phyloP scores from a whole-genome alignment of 2,329 filamentous ascomycete species.

The Thielaviopsis punctulata region DNA sequence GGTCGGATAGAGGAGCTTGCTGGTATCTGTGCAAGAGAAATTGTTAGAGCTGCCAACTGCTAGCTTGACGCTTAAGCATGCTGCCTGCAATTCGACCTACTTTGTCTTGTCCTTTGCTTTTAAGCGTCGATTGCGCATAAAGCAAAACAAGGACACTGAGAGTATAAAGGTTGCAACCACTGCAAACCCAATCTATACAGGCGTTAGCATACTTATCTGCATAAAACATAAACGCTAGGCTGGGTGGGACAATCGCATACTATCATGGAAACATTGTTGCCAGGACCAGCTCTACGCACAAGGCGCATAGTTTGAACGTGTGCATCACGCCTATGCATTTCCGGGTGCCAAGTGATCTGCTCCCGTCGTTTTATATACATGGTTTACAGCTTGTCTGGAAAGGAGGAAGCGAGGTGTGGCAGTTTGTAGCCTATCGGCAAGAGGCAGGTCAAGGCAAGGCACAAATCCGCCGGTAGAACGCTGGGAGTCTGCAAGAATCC shows the following conservation, averaged over 20 bases:
- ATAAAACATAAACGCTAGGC: neutral
- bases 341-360: neutral
- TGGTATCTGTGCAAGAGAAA: slow-evolving; percentile 6
- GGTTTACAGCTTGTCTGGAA: neutral
- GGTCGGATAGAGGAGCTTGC: slow-evolving; percentile 11
- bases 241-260: neutral
- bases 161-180: slow-evolving; percentile 9
- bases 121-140: slow-evolving; percentile 12
- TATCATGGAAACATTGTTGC: slow-evolving; percentile 10
- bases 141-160: slow-evolving; percentile 9
- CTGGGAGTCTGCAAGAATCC: neutral
- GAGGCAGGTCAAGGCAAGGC: neutral
- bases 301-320: neutral
- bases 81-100: neutral
- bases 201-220: neutral
- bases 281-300: neutral
- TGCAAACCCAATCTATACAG: slow-evolving; percentile 6
- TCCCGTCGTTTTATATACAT: neutral
- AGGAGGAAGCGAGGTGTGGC: neutral
- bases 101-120: slow-evolving; percentile 6
- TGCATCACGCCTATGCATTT: neutral
- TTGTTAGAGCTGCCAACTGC: neutral
- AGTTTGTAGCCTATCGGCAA: neutral
- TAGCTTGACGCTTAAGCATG: no score
- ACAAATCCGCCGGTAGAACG: neutral